Percentiles rank a stretch among this genome's conserved stretches.
Evolutionary conservation across 306 rosid species (phyloP).

Genomic region (Dicorynia guianensis): DNA sequence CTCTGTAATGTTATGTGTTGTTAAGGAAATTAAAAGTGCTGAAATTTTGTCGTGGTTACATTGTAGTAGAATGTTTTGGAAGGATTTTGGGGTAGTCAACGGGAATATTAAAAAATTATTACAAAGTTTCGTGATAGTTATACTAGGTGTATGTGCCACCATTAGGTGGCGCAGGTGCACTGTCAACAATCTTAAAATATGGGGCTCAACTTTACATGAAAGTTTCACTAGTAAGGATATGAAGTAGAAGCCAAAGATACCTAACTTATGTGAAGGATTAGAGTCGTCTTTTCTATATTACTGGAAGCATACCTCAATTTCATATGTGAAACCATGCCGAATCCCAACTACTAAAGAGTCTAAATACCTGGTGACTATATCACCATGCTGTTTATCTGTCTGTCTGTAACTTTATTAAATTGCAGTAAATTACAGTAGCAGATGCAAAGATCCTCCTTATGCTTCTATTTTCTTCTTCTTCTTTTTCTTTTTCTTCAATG

Average conservation of each 20-base stretch:
- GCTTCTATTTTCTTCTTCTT: not conserved
- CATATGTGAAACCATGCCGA: constrained; percentile 15
- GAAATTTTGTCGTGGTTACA: not conserved
- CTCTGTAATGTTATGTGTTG: not conserved
- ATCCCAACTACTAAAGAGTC: not conserved
- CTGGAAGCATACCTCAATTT: not conserved
- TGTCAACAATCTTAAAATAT: not conserved
- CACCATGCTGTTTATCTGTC: not conserved
- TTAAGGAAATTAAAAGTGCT: not conserved
- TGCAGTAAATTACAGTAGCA: not conserved
- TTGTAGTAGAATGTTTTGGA: not conserved
- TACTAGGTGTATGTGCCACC: not conserved
- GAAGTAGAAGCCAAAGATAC: not conserved
- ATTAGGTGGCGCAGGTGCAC: not conserved
- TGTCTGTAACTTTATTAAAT: not conserved
- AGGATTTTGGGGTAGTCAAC: not conserved
- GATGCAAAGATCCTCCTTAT: not conserved
- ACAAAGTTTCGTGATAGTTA: not conserved
- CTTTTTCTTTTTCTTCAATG: not conserved
- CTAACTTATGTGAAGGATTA: not conserved
- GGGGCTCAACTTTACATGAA: not conserved
- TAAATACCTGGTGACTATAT: not conserved
- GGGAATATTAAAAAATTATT: not conserved
- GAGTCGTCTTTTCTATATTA: not conserved
- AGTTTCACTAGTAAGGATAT: not conserved